phyloP scores from a whole-genome alignment of 2,329 filamentous ascomycete genomes.

The Dactylella cylindrospora region DNA sequence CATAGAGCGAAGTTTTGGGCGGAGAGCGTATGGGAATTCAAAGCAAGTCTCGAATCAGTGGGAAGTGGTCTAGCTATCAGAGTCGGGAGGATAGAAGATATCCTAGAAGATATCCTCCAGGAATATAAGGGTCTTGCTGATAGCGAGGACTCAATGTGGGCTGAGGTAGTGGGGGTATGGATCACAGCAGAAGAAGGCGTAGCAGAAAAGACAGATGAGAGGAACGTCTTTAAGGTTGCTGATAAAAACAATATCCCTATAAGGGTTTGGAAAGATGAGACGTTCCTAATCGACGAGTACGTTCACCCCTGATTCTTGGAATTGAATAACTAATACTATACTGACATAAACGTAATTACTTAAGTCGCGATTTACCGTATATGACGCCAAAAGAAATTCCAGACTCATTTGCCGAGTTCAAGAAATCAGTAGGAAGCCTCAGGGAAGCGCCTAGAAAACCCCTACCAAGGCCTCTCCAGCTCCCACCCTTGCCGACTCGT shows the following conservation, averaged over 20 bases:
- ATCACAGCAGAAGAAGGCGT: conserved; percentile 70
- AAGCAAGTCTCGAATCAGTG: conserved; percentile 61
- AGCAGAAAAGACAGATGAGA: conserved; percentile 69
- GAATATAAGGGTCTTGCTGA: conserved; percentile 52
- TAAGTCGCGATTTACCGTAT: conserved; percentile 65
- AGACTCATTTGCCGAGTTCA: conserved; percentile 73
- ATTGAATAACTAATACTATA: background rate
- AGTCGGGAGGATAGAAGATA: conserved; percentile 63
- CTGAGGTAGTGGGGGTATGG: conserved; percentile 67
- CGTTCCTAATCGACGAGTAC: conserved; percentile 78
- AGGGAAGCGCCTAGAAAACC: conserved; percentile 63
- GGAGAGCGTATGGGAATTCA: conserved; percentile 72
- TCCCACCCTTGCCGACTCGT: conserved; percentile 62
- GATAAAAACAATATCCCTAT: conserved; percentile 61
- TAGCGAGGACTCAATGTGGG: conserved; percentile 5
- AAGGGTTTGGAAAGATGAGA: conserved; percentile 70
- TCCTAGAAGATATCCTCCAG: conserved; percentile 62
- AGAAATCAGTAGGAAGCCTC: conserved; percentile 72
- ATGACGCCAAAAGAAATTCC: conserved; percentile 65
- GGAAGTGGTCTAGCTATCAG: conserved; percentile 63
- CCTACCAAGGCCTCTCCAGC: conserved; percentile 58
- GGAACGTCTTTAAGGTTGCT: conserved; percentile 59
- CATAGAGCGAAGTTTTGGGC: conserved; percentile 71
- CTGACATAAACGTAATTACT: background rate
- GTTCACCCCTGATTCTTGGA: conserved; percentile 51